Conservation (phyloP, 768 basidiomycete species). For the Boletus barrowsii region DNA sequence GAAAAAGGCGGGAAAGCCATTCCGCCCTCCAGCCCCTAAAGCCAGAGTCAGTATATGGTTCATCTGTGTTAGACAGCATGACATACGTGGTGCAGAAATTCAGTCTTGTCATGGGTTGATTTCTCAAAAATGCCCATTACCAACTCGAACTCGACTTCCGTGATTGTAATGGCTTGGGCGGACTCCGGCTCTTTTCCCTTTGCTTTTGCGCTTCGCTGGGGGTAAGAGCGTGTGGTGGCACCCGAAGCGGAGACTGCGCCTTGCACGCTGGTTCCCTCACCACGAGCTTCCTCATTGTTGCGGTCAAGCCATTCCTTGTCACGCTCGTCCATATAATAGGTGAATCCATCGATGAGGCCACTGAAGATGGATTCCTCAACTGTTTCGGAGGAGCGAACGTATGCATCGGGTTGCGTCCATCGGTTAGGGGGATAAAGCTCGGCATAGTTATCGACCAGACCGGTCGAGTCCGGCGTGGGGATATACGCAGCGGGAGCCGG, state of each 20-base stretch:
- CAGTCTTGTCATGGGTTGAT: constrained; percentile 83
- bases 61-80: not conserved
- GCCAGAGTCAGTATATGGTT: not conserved
- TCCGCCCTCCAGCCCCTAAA: constrained; percentile 62
- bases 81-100: constrained; percentile 87
- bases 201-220: constrained; percentile 63
- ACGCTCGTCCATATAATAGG: constrained; percentile 94
- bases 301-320: constrained; percentile 94
- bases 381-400: constrained; percentile 79
- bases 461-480: constrained; percentile 89
- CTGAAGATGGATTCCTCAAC: constrained; percentile 70
- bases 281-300: constrained; percentile 83
- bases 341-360: constrained; percentile 70
- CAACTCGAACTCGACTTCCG: constrained; percentile 92
- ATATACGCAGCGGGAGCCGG: constrained; percentile 66
- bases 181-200: constrained; percentile 84
- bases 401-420: constrained; percentile 78
- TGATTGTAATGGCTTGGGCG: constrained; percentile 59
- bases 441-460: constrained; percentile 73
- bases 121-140: constrained; percentile 95
- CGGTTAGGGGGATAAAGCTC: constrained; percentile 64
- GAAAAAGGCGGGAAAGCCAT: constrained; percentile 70
- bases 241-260: constrained; percentile 56
- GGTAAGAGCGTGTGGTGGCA: constrained; percentile 53
- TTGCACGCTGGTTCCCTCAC: constrained; percentile 80